These are phyloP conservation scores for Macadamia tetraphylla DNA, from an alignment of 164 flowering plant species.

Conservation along the genomic window DNA sequence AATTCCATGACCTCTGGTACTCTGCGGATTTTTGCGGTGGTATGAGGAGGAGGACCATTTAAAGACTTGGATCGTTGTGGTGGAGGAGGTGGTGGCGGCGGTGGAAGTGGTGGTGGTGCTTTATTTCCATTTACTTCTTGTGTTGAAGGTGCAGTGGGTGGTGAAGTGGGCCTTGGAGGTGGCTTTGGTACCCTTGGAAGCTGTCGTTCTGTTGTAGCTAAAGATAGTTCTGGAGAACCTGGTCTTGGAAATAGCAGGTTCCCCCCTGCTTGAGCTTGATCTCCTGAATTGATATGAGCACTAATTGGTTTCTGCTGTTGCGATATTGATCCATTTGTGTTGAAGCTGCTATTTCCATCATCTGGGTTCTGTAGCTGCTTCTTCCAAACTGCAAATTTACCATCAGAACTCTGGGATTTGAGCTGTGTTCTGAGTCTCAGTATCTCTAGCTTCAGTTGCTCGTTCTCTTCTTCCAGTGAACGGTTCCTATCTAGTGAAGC, in stretches of 20 bases:
- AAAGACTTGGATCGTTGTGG: slow-evolving; percentile 40
- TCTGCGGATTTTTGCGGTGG: slow-evolving; percentile 37
- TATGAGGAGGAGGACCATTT: slow-evolving; percentile 11
- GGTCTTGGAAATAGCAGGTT: slow-evolving; percentile 7
- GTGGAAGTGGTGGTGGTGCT: slow-evolving; percentile 14
- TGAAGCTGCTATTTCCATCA: slow-evolving; percentile 24
- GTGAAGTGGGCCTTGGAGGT: slow-evolving; percentile 32
- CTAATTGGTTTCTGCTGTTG: slow-evolving; percentile 19
- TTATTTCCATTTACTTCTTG: slow-evolving; percentile 17
- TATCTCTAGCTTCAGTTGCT: slow-evolving; percentile 55
- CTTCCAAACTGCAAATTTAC: slow-evolving; percentile 48
- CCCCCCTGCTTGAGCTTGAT: slow-evolving; percentile 5
- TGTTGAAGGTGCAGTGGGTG: slow-evolving; percentile 5
- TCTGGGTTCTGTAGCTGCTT: slow-evolving; percentile 40
- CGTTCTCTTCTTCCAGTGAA: slow-evolving; percentile 53
- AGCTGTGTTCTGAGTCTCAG: slow-evolving; percentile 38
- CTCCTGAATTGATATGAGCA: slow-evolving; percentile 16
- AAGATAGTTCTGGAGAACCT: slow-evolving; percentile 15
- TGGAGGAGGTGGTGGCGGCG: slow-evolving; percentile 56
- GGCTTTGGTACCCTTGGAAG: slow-evolving; percentile 24
- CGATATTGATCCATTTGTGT: slow-evolving; percentile 11
- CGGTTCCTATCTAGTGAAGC: slow-evolving; percentile 30
- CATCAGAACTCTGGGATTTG: slow-evolving; percentile 34
- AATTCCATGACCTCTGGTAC: slow-evolving; percentile 71
- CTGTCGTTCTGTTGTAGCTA: slow-evolving; percentile 16